Evolutionary conservation across 1,139 yeast genomes (phyloP).

Genomic region (Candida sp.): DNA sequence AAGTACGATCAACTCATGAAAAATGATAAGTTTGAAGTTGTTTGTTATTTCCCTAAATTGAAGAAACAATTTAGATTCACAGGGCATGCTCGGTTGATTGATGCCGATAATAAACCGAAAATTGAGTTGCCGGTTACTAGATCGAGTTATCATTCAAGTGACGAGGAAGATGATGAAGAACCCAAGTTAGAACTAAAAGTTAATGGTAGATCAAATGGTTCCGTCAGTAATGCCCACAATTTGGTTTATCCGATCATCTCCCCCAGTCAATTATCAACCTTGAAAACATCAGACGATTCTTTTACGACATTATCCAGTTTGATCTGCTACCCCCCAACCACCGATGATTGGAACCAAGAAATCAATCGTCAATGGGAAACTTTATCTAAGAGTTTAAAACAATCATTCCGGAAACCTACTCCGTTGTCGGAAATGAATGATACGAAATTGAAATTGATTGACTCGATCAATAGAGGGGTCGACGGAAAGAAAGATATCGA

Average conservation of each 20-base stretch:
- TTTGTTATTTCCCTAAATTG: slow-evolving; percentile 62
- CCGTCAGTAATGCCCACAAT: slow-evolving; percentile 2
- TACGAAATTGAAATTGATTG: slow-evolving; percentile 56
- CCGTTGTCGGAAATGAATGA: slow-evolving; percentile 62
- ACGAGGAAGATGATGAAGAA: slow-evolving; percentile 12
- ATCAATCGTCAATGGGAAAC: slow-evolving; percentile 59
- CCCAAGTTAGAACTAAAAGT: slow-evolving; percentile 3
- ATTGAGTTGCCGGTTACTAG: slow-evolving; percentile 27
- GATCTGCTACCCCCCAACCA: slow-evolving; percentile 43
- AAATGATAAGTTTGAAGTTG: slow-evolving; percentile 66
- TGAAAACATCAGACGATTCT: slow-evolving; percentile 16
- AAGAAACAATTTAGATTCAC: slow-evolving; percentile 70
- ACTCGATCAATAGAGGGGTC: slow-evolving; percentile 75
- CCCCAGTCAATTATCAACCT: slow-evolving; percentile 1
- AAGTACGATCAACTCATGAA: slow-evolving; percentile 53
- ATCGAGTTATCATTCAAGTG: slow-evolving; percentile 2
- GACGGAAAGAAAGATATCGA: slow-evolving; percentile 72
- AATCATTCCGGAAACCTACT: slow-evolving; percentile 66
- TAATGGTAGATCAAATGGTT: slow-evolving; percentile 1
- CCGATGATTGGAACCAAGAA: slow-evolving; percentile 66
- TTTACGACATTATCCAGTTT: slow-evolving; percentile 27
- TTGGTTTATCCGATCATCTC: slow-evolving; percentile 1
- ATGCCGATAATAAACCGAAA: slow-evolving; percentile 28
- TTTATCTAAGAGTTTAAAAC: slow-evolving; percentile 56
- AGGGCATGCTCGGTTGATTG: slow-evolving; percentile 57